Evolutionary conservation across 768 basidiomycete species (phyloP).

Genomic region (Podaxis sp.): DNA sequence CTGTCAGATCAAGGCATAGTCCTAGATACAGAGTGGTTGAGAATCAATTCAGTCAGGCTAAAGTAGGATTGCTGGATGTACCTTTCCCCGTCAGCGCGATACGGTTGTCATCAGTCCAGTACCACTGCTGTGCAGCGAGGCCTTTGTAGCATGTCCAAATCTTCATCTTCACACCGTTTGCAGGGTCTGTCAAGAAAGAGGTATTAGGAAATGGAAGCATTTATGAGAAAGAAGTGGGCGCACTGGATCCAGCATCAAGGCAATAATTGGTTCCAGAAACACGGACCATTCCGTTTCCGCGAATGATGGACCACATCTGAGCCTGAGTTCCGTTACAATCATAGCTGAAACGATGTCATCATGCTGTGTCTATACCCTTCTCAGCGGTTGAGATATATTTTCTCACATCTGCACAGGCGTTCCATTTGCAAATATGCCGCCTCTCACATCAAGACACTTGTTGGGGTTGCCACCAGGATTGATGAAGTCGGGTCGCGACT

Average conservation of each 20-base stretch:
- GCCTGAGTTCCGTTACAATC: constrained; percentile 21
- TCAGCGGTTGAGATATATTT: not conserved
- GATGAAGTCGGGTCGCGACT: constrained; percentile 22
- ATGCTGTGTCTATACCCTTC: not conserved
- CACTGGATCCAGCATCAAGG: constrained; percentile 20
- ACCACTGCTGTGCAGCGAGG: constrained; percentile 22
- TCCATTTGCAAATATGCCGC: constrained; percentile 25
- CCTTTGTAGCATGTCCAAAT: constrained; percentile 24
- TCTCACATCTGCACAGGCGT: constrained; percentile 31
- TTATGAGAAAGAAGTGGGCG: not conserved
- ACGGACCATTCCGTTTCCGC: constrained; percentile 18
- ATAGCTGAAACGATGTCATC: constrained; percentile 14
- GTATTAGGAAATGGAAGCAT: not conserved
- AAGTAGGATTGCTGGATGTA: not conserved
- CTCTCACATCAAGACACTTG: constrained; percentile 32
- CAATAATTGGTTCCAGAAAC: constrained; percentile 19
- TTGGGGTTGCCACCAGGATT: constrained; percentile 16
- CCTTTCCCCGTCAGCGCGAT: constrained; percentile 16
- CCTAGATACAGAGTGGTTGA: not conserved
- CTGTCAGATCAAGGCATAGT: constrained; percentile 24
- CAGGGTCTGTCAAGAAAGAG: constrained; percentile 14
- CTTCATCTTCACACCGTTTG: constrained; percentile 23
- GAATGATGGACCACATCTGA: constrained; percentile 20
- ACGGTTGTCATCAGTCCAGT: constrained; percentile 16
- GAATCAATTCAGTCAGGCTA: not conserved